Conservation (phyloP, 2,329 filamentous ascomycete species). For the Amylocarpus encephaloides region DNA sequence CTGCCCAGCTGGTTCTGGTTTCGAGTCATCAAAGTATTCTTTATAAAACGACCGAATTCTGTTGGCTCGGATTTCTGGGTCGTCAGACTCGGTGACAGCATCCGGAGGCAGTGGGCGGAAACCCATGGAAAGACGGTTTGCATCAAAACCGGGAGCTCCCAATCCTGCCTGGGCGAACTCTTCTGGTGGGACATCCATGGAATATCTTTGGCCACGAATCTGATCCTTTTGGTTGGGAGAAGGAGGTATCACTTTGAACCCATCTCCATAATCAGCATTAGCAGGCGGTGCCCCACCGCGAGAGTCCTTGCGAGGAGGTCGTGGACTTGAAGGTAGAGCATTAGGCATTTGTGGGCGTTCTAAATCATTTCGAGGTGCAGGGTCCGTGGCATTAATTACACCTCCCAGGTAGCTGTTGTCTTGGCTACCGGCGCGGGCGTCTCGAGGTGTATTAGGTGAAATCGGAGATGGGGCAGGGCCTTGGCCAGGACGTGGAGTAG, state of each 20-base stretch:
- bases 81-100: constrained; percentile 71
- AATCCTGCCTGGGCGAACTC: constrained; percentile 38
- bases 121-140: constrained; percentile 58
- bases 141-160: constrained; percentile 48
- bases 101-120: constrained; percentile 84
- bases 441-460: constrained; percentile 6
- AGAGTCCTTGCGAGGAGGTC: constrained; percentile 34
- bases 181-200: constrained; percentile 32
- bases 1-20: constrained; percentile 36
- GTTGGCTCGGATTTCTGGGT: constrained; percentile 90
- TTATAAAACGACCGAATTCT: constrained; percentile 98
- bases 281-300: constrained; percentile 26
- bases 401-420: constrained; percentile 30
- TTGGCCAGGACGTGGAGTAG: constrained; percentile 12
- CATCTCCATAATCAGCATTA: constrained; percentile 48
- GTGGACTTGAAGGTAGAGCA: constrained; percentile 27
- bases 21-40: constrained; percentile 93
- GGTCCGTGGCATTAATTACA: constrained; percentile 14
- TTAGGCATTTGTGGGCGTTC: constrained; percentile 20
- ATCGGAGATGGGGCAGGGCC: constrained; percentile 10
- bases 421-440: constrained; percentile 15
- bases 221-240: constrained; percentile 34
- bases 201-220: constrained; percentile 29
- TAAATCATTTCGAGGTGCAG: neutral
- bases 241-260: constrained; percentile 39